Conservation (phyloP, 192 early-diverging fungal species). For the Rhizophagus clarus region DNA sequence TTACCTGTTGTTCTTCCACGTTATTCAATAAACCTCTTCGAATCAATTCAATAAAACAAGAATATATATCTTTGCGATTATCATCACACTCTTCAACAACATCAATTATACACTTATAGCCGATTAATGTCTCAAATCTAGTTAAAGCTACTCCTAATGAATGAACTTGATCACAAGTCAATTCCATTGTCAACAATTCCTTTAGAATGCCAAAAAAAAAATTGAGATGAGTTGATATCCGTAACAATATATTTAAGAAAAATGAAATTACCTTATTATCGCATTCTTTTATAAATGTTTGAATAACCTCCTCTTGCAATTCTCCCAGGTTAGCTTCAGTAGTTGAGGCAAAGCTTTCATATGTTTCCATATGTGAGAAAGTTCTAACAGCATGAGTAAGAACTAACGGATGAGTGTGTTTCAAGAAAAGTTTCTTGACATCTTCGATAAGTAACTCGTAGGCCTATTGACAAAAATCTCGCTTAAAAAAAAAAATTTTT, state of each 20-base stretch:
- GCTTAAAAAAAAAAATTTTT: not conserved
- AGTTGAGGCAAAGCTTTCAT: slow-evolving; percentile 37
- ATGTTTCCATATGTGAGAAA: slow-evolving; percentile 42
- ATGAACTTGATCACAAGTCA: slow-evolving; percentile 32
- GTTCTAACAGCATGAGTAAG: slow-evolving; percentile 44
- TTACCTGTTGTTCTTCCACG: slow-evolving; percentile 9
- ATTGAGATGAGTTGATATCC: not conserved
- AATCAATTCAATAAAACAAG: not conserved
- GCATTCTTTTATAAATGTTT: slow-evolving; percentile 38
- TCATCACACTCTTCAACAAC: slow-evolving; percentile 31
- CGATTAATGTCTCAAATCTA: slow-evolving; percentile 36
- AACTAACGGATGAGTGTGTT: slow-evolving; percentile 42
- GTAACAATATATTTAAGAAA: not conserved
- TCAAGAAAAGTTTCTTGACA: slow-evolving; percentile 47
- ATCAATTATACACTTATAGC: slow-evolving; percentile 30
- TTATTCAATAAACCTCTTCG: slow-evolving; percentile 11
- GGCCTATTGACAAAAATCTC: slow-evolving; percentile 31
- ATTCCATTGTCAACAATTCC: slow-evolving; percentile 32
- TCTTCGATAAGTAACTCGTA: slow-evolving; percentile 52
- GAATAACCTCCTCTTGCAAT: slow-evolving; percentile 36
- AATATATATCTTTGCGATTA: slow-evolving; percentile 11
- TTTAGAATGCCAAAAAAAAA: not conserved
- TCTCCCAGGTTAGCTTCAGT: slow-evolving; percentile 46
- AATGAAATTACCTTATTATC: slow-evolving; percentile 29
- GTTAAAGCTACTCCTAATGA: slow-evolving; percentile 33